Percentiles rank a stretch among this genome's conserved stretches.
These are phyloP conservation scores for Verticillium klebahnii DNA, from an alignment of 2,329 filamentous ascomycete species.

Conservation along the genomic window DNA sequence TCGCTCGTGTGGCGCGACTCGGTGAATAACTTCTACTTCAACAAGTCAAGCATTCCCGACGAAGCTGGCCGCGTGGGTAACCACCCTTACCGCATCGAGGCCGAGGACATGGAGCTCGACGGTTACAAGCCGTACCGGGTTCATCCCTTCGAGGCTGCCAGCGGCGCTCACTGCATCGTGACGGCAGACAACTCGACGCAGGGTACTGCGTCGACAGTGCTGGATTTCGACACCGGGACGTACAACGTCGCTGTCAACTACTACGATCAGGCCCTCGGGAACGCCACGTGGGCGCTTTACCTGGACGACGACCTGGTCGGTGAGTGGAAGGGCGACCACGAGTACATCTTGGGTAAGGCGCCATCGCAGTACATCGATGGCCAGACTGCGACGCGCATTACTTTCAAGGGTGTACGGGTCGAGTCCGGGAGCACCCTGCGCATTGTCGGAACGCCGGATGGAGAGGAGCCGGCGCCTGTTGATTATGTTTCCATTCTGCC, in stretches of 20 bases:
- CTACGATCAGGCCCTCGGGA: conserved; percentile 57
- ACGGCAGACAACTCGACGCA: conserved; percentile 45
- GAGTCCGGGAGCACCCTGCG: conserved; percentile 46
- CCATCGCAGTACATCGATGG: conserved; percentile 57
- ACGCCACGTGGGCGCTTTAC: conserved; percentile 48
- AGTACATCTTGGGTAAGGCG: conserved; percentile 54
- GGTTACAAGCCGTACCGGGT: conserved; percentile 41
- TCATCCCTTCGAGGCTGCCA: conserved; percentile 45
- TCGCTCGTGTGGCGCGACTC: conserved; percentile 66
- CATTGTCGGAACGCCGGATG: conserved; percentile 54
- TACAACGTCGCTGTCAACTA: conserved; percentile 66
- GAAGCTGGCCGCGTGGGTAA: conserved; percentile 49
- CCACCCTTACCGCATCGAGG: conserved; percentile 64
- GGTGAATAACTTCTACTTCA: conserved; percentile 60
- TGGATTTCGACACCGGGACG: conserved; percentile 44
- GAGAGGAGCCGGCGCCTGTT: conserved; percentile 58
- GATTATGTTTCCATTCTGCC: conserved; percentile 64
- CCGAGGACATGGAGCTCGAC: conserved; percentile 57
- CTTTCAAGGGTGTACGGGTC: conserved; percentile 47
- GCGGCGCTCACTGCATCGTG: conserved; percentile 49
- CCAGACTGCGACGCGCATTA: conserved; percentile 59
- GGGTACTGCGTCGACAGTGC: conserved; percentile 40
- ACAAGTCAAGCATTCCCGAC: conserved; percentile 57
- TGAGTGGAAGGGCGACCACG: conserved; percentile 55
- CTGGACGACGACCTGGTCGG: conserved; percentile 50